Conservation (phyloP, 148 eudicot genomes). For the Amaranthus hypochondriacus region DNA sequence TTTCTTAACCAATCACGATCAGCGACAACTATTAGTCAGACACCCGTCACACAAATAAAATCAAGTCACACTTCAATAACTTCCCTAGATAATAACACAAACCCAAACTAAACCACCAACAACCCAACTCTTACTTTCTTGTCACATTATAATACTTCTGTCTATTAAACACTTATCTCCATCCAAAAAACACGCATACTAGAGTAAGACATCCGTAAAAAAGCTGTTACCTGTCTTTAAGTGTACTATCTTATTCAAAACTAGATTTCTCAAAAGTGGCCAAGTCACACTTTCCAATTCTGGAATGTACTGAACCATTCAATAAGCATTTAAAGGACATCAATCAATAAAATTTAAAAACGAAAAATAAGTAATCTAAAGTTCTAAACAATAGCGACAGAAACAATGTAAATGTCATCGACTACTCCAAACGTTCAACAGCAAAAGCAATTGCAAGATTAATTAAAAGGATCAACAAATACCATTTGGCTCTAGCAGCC, state of each 20-base stretch:
- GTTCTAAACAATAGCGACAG: neutral
- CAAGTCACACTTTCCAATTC: neutral
- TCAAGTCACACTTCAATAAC: neutral
- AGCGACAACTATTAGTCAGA: neutral
- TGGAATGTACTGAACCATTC: neutral
- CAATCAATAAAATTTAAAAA: no score
- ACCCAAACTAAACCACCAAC: neutral
- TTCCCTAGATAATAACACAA: neutral
- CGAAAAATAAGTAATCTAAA: neutral
- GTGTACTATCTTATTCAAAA: neutral
- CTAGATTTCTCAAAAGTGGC: neutral
- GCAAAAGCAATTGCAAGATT: no score
- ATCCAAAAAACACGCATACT: neutral
- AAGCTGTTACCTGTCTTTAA: neutral
- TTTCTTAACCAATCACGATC: neutral
- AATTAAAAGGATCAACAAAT: neutral
- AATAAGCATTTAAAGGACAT: no score
- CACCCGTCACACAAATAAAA: neutral
- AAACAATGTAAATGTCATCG: neutral
- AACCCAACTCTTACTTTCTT: neutral
- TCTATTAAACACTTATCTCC: neutral
- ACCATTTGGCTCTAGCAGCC: constrained; percentile 98
- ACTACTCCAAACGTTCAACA: no score
- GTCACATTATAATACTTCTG: neutral
- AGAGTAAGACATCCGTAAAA: neutral